Evolutionary conservation across 1,284 basidiomycete genomes (phyloP).

Genomic region (Pyrrhoderma noxium): DNA sequence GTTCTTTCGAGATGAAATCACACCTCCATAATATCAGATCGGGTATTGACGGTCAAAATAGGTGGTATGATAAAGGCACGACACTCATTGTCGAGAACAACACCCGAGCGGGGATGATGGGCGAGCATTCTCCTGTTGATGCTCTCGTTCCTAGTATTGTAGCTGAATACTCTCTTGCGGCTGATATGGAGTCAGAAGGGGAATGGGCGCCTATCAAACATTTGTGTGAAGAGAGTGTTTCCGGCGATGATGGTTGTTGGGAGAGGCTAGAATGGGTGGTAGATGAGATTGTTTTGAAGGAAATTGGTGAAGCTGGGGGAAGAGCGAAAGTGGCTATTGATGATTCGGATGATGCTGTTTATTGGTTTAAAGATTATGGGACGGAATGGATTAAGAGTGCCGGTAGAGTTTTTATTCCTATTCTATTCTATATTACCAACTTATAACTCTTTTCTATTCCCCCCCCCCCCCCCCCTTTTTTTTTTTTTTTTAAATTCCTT

Average conservation of each 20-base stretch:
- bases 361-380: conserved; percentile 86
- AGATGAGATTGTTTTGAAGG: conserved; percentile 52
- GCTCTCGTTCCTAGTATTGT: conserved; percentile 88
- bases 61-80: conserved; percentile 92
- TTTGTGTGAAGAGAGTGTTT: background rate
- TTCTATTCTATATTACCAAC: no score
- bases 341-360: conserved; percentile 79
- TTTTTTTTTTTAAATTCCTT: no score
- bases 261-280: conserved; percentile 70
- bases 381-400: conserved; percentile 84
- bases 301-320: conserved; percentile 54
- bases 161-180: conserved; percentile 76
- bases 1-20: conserved; percentile 49
- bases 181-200: conserved; percentile 45
- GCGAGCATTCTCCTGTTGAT: conserved; percentile 91
- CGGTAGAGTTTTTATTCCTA: conserved; percentile 51
- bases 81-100: conserved; percentile 82
- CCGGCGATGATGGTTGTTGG: conserved; percentile 39
- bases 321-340: conserved; percentile 58
- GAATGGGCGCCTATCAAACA: conserved; percentile 24
- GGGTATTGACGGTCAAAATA: conserved; percentile 67
- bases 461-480: conserved; percentile 1
- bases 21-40: conserved; percentile 76
- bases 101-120: conserved; percentile 79
- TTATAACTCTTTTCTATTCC: background rate